These are phyloP conservation scores for Exsudoporus frostii DNA, from an alignment of 768 basidiomycete species.

Conservation along the genomic window DNA sequence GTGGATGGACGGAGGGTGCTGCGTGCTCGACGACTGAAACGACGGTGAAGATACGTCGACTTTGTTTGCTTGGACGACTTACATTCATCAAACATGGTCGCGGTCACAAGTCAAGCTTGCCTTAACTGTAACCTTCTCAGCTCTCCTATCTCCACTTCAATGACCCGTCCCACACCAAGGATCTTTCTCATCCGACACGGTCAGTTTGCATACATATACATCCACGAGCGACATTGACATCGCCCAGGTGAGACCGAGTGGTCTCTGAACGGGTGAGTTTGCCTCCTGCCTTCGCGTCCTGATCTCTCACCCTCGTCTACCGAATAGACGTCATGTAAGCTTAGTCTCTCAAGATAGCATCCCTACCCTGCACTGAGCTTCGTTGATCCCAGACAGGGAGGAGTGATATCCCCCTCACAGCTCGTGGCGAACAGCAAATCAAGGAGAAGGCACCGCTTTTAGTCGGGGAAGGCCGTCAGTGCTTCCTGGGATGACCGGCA, in stretches of 20 bases:
- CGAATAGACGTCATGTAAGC: conserved; percentile 58
- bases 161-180: conserved; percentile 60
- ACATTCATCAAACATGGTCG: conserved; percentile 68
- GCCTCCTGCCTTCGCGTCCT: not conserved
- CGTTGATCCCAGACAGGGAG: conserved; percentile 66
- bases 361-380: not conserved
- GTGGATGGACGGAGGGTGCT: conserved; percentile 41
- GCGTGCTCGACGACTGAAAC: conserved; percentile 83
- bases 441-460: conserved; percentile 58
- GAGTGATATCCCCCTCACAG: conserved; percentile 84
- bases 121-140: not conserved
- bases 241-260: conserved; percentile 86
- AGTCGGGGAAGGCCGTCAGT: conserved; percentile 77
- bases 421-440: conserved; percentile 69
- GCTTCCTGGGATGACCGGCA: not conserved
- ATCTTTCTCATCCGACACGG: conserved; percentile 82
- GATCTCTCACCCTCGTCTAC: conserved; percentile 4
- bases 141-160: not conserved
- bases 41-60: not conserved
- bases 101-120: conserved; percentile 1
- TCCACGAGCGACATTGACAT: conserved; percentile 3
- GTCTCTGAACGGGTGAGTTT: conserved; percentile 75
- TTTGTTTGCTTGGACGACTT: conserved; percentile 24
- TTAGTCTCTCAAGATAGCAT: conserved; percentile 1
- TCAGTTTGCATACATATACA: conserved; percentile 22